phyloP scores from a whole-genome alignment of 225 moss, liverwort and hornwort species.

The Antitrichia curtipendula region DNA sequence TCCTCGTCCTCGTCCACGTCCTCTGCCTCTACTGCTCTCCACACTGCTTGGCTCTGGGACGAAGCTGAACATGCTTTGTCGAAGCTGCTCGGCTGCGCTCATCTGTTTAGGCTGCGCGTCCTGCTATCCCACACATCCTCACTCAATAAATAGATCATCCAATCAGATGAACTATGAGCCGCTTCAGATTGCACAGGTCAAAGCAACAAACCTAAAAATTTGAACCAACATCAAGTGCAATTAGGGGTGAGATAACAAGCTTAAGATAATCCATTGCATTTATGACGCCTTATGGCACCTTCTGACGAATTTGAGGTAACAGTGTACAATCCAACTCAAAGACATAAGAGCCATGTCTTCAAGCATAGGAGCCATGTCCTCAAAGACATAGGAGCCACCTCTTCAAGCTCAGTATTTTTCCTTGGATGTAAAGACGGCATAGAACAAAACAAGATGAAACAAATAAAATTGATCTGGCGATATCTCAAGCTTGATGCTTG shows the following conservation, averaged over 20 bases:
- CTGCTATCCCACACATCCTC: background rate
- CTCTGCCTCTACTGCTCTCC: slow-evolving; percentile 49
- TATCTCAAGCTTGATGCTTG: background rate
- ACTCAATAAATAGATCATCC: background rate
- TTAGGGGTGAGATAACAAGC: background rate
- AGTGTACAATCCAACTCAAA: background rate
- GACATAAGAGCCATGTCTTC: background rate
- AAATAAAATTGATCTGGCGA: background rate
- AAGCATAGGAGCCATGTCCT: background rate
- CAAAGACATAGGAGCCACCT: background rate
- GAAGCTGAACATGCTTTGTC: slow-evolving; percentile 82
- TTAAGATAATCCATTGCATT: background rate
- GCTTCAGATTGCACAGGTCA: background rate
- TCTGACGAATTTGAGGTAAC: background rate
- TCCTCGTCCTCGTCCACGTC: slow-evolving; percentile 70
- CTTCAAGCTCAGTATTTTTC: background rate
- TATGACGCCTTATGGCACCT: background rate
- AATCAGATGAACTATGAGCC: background rate
- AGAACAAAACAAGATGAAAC: background rate
- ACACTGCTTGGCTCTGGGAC: slow-evolving; percentile 32
- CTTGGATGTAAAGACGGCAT: background rate
- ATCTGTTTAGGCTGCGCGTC: slow-evolving; percentile 32
- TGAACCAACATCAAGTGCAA: background rate
- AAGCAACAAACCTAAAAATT: background rate
- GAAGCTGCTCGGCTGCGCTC: slow-evolving; percentile 69